These are phyloP conservation scores for Cadophora luteo-olivacea DNA, from an alignment of 2,329 filamentous ascomycete species.

Conservation along the genomic window DNA sequence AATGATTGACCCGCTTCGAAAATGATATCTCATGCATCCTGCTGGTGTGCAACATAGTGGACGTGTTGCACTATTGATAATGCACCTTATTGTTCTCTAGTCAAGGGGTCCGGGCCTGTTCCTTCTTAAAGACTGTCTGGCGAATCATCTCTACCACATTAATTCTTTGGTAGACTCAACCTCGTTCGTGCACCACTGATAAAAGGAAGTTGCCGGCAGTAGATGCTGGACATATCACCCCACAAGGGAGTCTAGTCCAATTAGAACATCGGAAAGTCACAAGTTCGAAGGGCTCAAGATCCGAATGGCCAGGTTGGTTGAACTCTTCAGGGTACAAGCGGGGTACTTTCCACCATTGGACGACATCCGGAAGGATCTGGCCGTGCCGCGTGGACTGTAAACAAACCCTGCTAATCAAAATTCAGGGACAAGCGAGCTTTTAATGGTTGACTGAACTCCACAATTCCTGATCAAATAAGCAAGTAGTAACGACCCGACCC, in stretches of 20 bases:
- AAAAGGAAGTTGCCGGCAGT: no score
- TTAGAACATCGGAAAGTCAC: background rate
- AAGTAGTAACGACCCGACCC: no score
- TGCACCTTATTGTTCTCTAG: no score
- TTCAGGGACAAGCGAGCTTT: no score
- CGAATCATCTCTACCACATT: no score
- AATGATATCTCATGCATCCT: background rate
- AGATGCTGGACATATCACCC: background rate
- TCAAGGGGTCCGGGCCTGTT: no score
- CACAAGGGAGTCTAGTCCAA: background rate
- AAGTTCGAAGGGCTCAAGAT: background rate
- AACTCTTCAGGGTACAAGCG: background rate
- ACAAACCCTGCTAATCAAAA: background rate
- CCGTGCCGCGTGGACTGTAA: background rate
- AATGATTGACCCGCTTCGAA: background rate
- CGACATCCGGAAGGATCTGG: background rate
- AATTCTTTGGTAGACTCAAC: no score
- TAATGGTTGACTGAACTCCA: no score
- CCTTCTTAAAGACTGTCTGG: no score
- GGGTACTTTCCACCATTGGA: background rate
- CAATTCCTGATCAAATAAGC: no score
- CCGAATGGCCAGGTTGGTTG: background rate
- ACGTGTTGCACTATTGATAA: no score
- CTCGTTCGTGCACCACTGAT: no score
- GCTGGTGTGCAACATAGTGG: background rate